phyloP scores from a whole-genome alignment of 345 rosid genomes.

The Physaria fendleri region DNA sequence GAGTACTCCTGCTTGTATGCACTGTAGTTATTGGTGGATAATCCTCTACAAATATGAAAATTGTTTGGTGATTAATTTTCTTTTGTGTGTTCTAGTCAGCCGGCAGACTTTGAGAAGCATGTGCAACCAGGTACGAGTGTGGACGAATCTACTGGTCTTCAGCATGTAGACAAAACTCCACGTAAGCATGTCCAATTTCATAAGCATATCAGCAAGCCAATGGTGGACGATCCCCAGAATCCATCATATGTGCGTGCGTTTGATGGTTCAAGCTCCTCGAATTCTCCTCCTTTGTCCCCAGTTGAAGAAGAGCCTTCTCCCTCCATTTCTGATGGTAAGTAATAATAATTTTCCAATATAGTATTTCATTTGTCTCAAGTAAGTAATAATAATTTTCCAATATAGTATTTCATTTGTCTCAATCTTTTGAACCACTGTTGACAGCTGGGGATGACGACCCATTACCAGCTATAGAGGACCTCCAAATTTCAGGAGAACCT shows the following conservation, averaged over 20 bases:
- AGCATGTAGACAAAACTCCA: slow-evolving; percentile 9
- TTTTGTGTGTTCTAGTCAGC: slow-evolving; percentile 17
- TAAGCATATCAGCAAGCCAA: slow-evolving; percentile 57
- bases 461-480: slow-evolving; percentile 77
- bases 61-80: background rate
- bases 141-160: slow-evolving; percentile 12
- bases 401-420: slow-evolving; percentile 9
- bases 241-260: slow-evolving; percentile 37
- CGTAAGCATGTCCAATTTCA: slow-evolving; percentile 65
- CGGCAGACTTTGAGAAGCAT: slow-evolving; percentile 5
- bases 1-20: slow-evolving; percentile 6
- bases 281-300: slow-evolving; percentile 63
- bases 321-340: slow-evolving; percentile 78
- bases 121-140: slow-evolving; percentile 4
- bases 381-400: slow-evolving; percentile 1
- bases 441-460: slow-evolving; percentile 85
- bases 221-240: slow-evolving; percentile 57
- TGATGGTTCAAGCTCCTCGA: slow-evolving; percentile 64
- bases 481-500: slow-evolving; percentile 94
- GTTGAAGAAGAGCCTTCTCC: slow-evolving; percentile 88
- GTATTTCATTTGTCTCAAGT: slow-evolving; percentile 13
- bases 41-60: background rate
- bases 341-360: background rate
- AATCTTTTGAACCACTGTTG: slow-evolving; percentile 19
- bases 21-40: slow-evolving; percentile 8